Base-by-base conservation (phyloP, 1,284 basidiomycete species). In the Gomphus bonarii region DNA sequence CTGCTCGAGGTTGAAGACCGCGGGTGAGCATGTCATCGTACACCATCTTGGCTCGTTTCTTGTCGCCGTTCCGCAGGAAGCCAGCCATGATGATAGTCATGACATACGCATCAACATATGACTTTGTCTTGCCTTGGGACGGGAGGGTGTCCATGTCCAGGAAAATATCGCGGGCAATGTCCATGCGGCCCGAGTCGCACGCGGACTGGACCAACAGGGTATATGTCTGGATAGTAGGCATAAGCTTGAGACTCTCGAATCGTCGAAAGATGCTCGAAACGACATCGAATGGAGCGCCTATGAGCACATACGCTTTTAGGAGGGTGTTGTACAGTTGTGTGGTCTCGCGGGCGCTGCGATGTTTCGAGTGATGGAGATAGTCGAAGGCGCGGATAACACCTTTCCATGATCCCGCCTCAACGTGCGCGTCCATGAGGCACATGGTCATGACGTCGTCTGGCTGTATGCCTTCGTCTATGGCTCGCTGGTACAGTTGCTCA, bases 81-180 rank as follows among this genome's bases (percentile, higher is more conserved):
- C 85, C 91, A 18, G 82, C 77, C 72, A 98, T 87, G 63, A 98
- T 73, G 66, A 92, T 87, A n/a, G 91, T 92, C 61, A 91, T 79
- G 51, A 86, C 75, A 65, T 84, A 87, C 43, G 74, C 71, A 60
- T 78, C 80, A 58, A 82, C 66, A 48, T 73, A 65, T 28, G 80
- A 59, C 43, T 71, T 65, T 63, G 69, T 68, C 3, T 69, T 62
- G 8, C 36, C 48, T 22, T 40, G 35, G 52, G 68, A 62, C 46
- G 73, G 63, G 14, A 73, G 65, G 14, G 66, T 63, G 61, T 85
- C 81, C 79, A 94, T 81, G 66, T 88, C 78, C 31, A 70, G 67
- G 64, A 89, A 88, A 18, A 97, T 73, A 12, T 83, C 75, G 57
- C 75, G 70, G 3, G 92, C 93, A 1, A 81, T 68, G 28, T 75